phyloP scores from a whole-genome alignment of 2,329 filamentous ascomycete genomes.

The Aphanoascus verrucosus region DNA sequence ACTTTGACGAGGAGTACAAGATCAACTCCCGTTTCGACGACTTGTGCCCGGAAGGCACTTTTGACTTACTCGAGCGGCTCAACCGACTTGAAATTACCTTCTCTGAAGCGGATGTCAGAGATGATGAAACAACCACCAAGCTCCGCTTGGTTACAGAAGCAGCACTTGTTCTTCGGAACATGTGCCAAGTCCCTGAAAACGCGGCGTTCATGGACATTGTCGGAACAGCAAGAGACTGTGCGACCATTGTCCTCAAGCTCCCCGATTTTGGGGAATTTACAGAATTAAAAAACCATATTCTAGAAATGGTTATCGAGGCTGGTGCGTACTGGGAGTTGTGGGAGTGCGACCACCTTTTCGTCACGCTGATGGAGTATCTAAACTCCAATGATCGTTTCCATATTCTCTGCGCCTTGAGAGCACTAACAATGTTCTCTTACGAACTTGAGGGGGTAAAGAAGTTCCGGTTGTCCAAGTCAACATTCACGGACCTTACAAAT shows the following conservation, averaged over 20 bases:
- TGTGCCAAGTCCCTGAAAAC: constrained; percentile 89
- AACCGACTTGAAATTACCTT: constrained; percentile 49
- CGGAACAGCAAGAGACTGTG: constrained; percentile 60
- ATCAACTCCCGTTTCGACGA: constrained; percentile 42
- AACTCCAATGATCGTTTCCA: constrained; percentile 65
- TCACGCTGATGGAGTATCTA: constrained; percentile 51
- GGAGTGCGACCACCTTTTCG: constrained; percentile 66
- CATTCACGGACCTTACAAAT: constrained; percentile 45
- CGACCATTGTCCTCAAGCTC: constrained; percentile 71
- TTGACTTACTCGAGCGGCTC: constrained; percentile 63
- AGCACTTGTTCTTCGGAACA: constrained; percentile 79
- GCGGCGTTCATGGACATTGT: constrained; percentile 62
- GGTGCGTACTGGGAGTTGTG: constrained; percentile 68
- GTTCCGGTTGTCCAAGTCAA: constrained; percentile 56
- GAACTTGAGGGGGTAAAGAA: constrained; percentile 69
- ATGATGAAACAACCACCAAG: constrained; percentile 57
- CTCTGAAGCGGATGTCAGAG: constrained; percentile 57
- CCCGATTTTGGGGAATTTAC: constrained; percentile 63
- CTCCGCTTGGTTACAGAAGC: constrained; percentile 76
- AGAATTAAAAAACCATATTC: constrained; percentile 79
- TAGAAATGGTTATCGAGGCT: constrained; percentile 85
- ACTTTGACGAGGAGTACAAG: constrained; percentile 36
- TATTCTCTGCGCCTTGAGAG: constrained; percentile 67
- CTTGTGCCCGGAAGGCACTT: constrained; percentile 47
- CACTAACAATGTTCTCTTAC: constrained; percentile 79